phyloP scores from a whole-genome alignment of 495 filamentous ascomycete species.

The Aspergillus heteromorphus region DNA sequence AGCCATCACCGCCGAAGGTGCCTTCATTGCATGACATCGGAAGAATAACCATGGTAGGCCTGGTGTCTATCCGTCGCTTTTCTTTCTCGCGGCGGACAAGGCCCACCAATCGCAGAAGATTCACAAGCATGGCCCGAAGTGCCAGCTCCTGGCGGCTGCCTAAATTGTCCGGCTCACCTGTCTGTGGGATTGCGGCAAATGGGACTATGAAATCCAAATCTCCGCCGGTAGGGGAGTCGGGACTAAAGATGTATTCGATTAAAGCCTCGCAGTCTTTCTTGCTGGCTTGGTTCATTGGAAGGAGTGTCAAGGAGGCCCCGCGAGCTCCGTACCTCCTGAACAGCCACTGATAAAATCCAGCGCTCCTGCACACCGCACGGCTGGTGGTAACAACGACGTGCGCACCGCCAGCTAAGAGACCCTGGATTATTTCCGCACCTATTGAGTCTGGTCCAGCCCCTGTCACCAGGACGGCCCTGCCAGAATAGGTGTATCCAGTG shows the following conservation, averaged over 20 bases:
- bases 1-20: constrained; percentile 93
- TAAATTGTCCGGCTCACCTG: constrained; percentile 84
- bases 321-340: constrained; percentile 85
- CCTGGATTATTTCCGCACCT: constrained; percentile 92
- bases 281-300: constrained; percentile 97
- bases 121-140: constrained; percentile 98
- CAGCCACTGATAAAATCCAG: constrained; percentile 96
- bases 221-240: constrained; percentile 89
- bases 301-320: constrained; percentile 88
- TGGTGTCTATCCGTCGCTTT: constrained; percentile 76
- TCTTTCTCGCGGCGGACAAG: constrained; percentile 73
- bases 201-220: constrained; percentile 94
- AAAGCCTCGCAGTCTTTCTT: constrained; percentile 92
- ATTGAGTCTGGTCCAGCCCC: constrained; percentile 97
- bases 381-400: constrained; percentile 94
- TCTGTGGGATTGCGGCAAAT: constrained; percentile 95
- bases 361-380: constrained; percentile 88
- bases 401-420: constrained; percentile 90
- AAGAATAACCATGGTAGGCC: constrained; percentile 91
- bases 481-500: constrained; percentile 26
- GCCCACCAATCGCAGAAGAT: constrained; percentile 84
- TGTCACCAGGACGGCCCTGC: constrained; percentile 95
- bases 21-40: constrained; percentile 97
- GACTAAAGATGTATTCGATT: constrained; percentile 91
- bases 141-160: constrained; percentile 91